Conservation (phyloP, 2,329 filamentous ascomycete genomes). For the Penicillium fuscoglaucum region DNA sequence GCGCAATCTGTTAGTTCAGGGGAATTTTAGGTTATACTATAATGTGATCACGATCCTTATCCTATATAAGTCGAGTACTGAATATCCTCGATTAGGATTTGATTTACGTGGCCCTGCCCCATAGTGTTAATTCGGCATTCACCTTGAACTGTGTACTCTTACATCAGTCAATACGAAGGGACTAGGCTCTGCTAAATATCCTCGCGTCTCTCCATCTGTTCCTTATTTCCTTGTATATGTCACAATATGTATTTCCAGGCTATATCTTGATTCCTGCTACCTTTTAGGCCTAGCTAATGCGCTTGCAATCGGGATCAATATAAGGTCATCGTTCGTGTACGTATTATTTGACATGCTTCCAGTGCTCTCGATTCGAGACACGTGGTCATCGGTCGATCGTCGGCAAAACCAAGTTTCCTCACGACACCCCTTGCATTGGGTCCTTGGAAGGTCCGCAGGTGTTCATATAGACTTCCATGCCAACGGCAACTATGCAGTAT, state of each 20-base stretch:
- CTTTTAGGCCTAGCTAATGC: no score
- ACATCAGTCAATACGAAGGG: no score
- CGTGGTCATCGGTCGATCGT: background rate
- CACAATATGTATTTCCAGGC: no score
- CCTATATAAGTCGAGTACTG: background rate
- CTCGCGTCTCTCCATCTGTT: background rate
- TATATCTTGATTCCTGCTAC: background rate
- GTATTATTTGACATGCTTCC: background rate
- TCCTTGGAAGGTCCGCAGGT: background rate
- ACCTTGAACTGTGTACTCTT: background rate
- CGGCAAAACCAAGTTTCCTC: background rate
- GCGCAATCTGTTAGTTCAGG: no score
- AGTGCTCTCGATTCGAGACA: background rate
- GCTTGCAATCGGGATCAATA: background rate
- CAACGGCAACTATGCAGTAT: background rate
- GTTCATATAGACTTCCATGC: background rate
- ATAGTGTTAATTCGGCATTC: background rate
- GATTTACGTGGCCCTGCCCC: no score
- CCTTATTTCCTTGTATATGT: background rate
- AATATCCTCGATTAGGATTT: background rate
- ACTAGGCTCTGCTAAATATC: background rate
- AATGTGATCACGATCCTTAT: background rate
- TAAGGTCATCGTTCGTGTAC: background rate
- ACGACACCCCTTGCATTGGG: constrained; percentile 1
- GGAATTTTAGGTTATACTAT: background rate